Base-by-base conservation (phyloP, 2,329 filamentous ascomycete genomes). In the Thermothelomyces thermophilus region DNA sequence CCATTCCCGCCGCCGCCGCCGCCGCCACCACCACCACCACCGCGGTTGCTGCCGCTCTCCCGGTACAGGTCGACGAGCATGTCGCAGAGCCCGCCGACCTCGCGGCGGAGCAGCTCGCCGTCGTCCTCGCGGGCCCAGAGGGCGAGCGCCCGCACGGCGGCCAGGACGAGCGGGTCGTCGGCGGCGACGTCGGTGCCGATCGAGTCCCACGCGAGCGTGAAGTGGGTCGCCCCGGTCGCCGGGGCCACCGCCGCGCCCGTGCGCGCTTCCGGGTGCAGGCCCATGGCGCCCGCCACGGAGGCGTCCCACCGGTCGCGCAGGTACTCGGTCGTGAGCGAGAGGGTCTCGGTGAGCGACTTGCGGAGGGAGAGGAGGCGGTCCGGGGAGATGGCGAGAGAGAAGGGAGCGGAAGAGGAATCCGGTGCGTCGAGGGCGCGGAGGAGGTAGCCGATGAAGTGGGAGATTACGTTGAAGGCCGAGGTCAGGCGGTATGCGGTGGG, bases 61-160 rank as follows among this genome's bases (percentile, higher is more conserved):
- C 68, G 68, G 62, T 86, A 86, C 0, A 86, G 67, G 11, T 83
- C 80, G 46, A 84, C 61, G 28, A 86, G 70, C 70, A 86, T 76
- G 56, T 86, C 83, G 52, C 73, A 74, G 43, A 86, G 64, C 0
- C 80, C 81, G 0, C 74, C 72, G 10, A 74, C 75, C 58, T 83
- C 77, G 42, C 69, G 73, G 10, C 80, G 69, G 34, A 86, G 60
- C 7, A 68, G 65, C 13, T 80, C 75, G 35, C 80, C 80, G 35
- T 86, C 82, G 50, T 87, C 83, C 54, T 87, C 83, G 7, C 79
- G 71, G n/a, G 86, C 67, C 84, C 84, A 87, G 16, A 86, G 71
- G 1, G 80, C 74, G 26, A 86, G 60, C 0, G 77, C 68, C 39
- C 79, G 69, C 19, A 85, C 64, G 0, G 77, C 74, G 3, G 82